Evolutionary conservation across 768 basidiomycete genomes (phyloP), one percentile per base, ranked within the genome.

Genomic region (Fistulinella prunicolor): DNA sequence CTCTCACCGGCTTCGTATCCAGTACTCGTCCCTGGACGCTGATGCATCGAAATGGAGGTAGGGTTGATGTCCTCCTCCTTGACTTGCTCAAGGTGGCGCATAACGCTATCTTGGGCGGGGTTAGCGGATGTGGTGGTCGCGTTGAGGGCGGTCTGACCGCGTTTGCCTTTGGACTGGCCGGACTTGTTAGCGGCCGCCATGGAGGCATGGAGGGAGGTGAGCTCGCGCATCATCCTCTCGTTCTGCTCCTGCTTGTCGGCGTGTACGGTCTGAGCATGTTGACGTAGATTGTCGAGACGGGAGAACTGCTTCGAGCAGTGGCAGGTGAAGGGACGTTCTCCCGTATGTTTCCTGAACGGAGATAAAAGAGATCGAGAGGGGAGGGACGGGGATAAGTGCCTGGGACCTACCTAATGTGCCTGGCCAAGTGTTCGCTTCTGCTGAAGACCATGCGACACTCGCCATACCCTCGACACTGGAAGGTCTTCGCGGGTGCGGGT

Each of bases 391-490:
- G 50, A 48, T 2, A 17, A 54, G 57, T 57, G 58, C 59, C 57
- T 55, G 62, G 58, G 51, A 67, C 82, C 66, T 62, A 94, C 94
- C 95, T 77, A 66, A 96, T 89, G 74, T 98, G 95, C 60, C 95
- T 78, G 51, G 94, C 93, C 6, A 98, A 76, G 72, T 98, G 95
- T 70, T 98, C 95, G 66, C 88, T 89, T 69, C 95, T 77, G 50
- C 86, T 89, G 68, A 98, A 98, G 52, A 94, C 91, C 93, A 96
- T 97, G 50, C 87, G 79, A 73, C 95, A 98, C 42, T 94, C 91
- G 57, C 92, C 93, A 65, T 87, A 97, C 12, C 94, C 94, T 42
- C 85, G 81, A 71, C 95, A 98, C 61, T 93, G 89, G 68, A 96
- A 98, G 24, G 92, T 93, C 74, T 95, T 96, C 47, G 89, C 86